phyloP scores from a whole-genome alignment of 257 asterid genomes.

The Nicotiana benthamiana region DNA sequence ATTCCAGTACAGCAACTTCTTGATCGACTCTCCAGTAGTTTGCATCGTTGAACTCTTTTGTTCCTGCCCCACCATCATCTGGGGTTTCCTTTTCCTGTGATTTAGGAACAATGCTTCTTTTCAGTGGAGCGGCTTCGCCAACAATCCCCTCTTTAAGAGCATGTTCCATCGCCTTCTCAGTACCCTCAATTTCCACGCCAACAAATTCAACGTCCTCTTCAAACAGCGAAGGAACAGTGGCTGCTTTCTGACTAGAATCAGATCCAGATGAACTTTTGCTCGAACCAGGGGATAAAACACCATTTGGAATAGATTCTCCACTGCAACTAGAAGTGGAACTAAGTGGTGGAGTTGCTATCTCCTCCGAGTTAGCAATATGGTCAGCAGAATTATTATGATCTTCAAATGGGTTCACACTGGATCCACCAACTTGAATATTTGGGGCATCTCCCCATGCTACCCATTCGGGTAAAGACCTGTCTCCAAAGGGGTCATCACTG shows the following conservation, averaged over 20 bases:
- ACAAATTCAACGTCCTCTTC: conserved; percentile 98
- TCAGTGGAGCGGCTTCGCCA: conserved; percentile 84
- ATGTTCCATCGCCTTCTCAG: conserved; percentile 70
- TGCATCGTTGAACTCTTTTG: conserved; percentile 71
- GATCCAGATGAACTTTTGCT: conserved; percentile 29
- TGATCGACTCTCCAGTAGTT: conserved; percentile 97
- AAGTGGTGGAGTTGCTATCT: conserved; percentile 13
- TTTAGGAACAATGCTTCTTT: conserved; percentile 38
- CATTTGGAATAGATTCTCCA: conserved; percentile 39
- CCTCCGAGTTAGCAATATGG: conserved; percentile 20
- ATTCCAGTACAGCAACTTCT: conserved; percentile 67
- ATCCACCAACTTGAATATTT: conserved; percentile 49
- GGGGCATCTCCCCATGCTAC: conserved; percentile 79
- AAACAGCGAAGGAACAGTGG: conserved; percentile 66
- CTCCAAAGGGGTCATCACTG: conserved; percentile 66
- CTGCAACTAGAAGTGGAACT: conserved; percentile 36
- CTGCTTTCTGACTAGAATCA: conserved; percentile 29
- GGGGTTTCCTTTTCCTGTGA: conserved; percentile 42
- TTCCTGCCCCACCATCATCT: conserved; percentile 44
- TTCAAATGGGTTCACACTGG: conserved; percentile 63
- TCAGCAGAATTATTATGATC: conserved; percentile 27
- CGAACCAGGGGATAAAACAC: conserved; percentile 29
- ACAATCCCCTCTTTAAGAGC: conserved; percentile 94
- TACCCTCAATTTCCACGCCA: conserved; percentile 87
- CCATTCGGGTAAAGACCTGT: conserved; percentile 90